Percentiles rank a stretch among this genome's conserved stretches.
phyloP scores from a whole-genome alignment of 352 stramenopile species.

The Pythium rishiriense region DNA sequence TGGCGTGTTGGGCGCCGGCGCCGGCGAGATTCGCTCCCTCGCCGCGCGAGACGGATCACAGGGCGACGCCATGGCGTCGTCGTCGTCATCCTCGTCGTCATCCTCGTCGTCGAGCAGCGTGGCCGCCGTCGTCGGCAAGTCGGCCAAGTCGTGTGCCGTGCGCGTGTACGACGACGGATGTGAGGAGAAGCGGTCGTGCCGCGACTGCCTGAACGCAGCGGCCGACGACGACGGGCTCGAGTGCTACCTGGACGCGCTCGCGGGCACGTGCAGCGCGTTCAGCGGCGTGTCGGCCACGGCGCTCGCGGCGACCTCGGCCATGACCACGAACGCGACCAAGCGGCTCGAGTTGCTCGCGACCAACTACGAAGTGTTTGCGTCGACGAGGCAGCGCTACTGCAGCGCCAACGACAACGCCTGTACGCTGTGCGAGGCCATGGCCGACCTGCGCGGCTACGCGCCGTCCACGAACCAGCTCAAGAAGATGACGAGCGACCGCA shows the following conservation, averaged over 20 bases:
- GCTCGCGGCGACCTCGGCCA: background rate
- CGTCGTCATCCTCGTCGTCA: background rate
- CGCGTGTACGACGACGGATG: slow-evolving; percentile 25
- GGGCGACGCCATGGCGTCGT: background rate
- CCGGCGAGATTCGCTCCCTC: slow-evolving; percentile 1
- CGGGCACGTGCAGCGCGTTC: slow-evolving; percentile 18
- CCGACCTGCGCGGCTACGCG: slow-evolving; percentile 18
- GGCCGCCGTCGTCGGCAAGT: background rate
- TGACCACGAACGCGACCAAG: slow-evolving; percentile 3
- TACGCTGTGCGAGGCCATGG: slow-evolving; percentile 23
- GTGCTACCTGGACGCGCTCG: slow-evolving; percentile 25
- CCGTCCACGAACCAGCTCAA: slow-evolving; percentile 27
- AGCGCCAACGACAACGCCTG: slow-evolving; percentile 21
- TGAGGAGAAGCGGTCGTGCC: slow-evolving; percentile 27
- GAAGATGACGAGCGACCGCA: slow-evolving; percentile 25
- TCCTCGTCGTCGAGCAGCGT: background rate
- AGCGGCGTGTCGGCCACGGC: slow-evolving; percentile 3
- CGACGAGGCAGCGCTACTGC: slow-evolving; percentile 22
- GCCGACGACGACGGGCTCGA: slow-evolving; percentile 15
- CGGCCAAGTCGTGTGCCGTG: slow-evolving; percentile 12
- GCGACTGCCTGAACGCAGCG: slow-evolving; percentile 21
- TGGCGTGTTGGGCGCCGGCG: background rate
- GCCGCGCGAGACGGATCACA: background rate
- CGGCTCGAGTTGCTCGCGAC: slow-evolving; percentile 9
- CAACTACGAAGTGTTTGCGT: slow-evolving; percentile 14